Conservation (phyloP, 78 protist species). For the Chrysochromulina tobinii region DNA sequence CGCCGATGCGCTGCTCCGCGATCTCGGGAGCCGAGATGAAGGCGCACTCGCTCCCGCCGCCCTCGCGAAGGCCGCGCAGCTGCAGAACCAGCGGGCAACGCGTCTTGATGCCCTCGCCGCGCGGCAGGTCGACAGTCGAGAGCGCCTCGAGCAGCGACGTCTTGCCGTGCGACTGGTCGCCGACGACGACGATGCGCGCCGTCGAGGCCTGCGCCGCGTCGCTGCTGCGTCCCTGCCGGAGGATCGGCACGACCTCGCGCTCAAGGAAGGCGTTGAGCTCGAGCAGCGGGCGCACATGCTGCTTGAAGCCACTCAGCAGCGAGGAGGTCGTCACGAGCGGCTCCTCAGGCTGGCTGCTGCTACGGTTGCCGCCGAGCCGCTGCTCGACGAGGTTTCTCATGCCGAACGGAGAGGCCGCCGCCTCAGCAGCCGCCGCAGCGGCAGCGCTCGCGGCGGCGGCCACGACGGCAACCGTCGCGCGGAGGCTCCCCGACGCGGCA, state of each 20-base stretch:
- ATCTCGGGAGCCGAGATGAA: too few relatives aligned
- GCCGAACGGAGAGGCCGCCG: too few relatives aligned
- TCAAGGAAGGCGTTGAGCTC: background rate
- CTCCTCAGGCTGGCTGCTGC: too few relatives aligned
- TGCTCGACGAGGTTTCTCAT: too few relatives aligned
- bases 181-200: background rate
- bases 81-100: background rate
- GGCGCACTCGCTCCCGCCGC: background rate
- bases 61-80: background rate
- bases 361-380: too few relatives aligned
- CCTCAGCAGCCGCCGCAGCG: too few relatives aligned
- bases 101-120: constrained; percentile 17
- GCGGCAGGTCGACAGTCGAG: constrained; percentile 3
- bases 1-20: background rate
- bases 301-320: background rate
- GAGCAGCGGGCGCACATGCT: background rate
- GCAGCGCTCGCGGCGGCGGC: too few relatives aligned
- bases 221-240: background rate
- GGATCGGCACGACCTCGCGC: background rate
- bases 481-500: too few relatives aligned
- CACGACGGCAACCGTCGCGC: too few relatives aligned
- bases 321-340: too few relatives aligned
- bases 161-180: constrained; percentile 19
- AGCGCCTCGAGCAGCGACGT: constrained; percentile 34
- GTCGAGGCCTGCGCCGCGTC: background rate